These are phyloP conservation scores for Solanum dulcamara DNA, from an alignment of 257 asterid species.

Conservation along the genomic window DNA sequence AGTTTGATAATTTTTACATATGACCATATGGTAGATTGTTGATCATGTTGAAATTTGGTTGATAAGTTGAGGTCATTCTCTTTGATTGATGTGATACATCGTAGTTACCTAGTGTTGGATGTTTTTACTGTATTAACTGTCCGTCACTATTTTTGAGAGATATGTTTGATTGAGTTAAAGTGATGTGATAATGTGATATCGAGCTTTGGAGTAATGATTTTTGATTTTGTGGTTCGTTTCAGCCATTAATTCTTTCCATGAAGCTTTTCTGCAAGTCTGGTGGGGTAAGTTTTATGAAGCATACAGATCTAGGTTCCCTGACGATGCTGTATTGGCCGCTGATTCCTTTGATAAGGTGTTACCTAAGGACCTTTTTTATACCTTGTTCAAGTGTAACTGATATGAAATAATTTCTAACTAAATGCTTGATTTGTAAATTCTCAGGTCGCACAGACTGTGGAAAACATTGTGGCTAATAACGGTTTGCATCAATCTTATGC, in stretches of 20 bases:
- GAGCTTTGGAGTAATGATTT: background rate
- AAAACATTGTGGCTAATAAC: background rate
- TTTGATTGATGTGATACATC: background rate
- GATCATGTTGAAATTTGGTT: background rate
- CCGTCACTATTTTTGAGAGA: background rate
- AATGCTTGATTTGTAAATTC: background rate
- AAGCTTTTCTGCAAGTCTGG: constrained; percentile 21
- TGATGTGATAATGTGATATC: background rate
- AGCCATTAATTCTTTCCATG: constrained; percentile 2
- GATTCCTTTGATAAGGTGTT: constrained; percentile 18
- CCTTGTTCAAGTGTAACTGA: background rate
- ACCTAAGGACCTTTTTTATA: background rate
- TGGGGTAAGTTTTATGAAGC: constrained; percentile 13
- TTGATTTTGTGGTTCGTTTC: background rate
- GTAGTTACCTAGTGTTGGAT: background rate
- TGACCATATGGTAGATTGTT: background rate
- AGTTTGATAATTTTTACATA: background rate
- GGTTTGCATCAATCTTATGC: background rate
- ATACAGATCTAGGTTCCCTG: background rate
- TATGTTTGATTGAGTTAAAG: background rate
- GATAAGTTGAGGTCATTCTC: background rate
- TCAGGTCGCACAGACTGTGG: background rate
- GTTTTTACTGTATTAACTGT: background rate
- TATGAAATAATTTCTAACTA: background rate
- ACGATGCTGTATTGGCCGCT: background rate